phyloP scores from a whole-genome alignment of 2,329 filamentous ascomycete species.

The Ustulina deusta region DNA sequence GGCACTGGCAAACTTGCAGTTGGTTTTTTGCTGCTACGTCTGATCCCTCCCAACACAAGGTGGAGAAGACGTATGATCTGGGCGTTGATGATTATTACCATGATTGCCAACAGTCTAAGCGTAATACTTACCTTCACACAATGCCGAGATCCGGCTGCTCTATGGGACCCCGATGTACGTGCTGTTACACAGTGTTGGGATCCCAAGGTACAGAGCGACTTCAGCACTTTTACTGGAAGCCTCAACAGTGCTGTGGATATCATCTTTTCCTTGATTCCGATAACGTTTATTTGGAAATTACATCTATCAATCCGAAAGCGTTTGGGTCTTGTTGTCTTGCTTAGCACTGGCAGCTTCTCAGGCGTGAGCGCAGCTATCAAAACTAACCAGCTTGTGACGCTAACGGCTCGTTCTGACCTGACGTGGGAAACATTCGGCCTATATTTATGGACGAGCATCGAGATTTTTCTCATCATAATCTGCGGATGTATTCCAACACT shows the following conservation, averaged over 20 bases:
- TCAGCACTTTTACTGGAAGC: constrained; percentile 5
- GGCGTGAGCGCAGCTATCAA: constrained; percentile 22
- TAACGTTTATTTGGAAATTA: constrained; percentile 3
- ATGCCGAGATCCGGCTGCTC: constrained; percentile 20
- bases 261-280: background rate
- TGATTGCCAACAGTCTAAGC: background rate
- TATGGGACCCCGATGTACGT: constrained; percentile 27
- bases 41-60: background rate
- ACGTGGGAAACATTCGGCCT: constrained; percentile 14
- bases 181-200: constrained; percentile 12
- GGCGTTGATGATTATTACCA: background rate
- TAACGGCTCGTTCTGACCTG: background rate
- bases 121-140: constrained; percentile 27
- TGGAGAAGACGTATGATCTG: background rate
- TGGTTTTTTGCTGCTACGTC: constrained; percentile 22
- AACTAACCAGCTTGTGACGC: background rate
- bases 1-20: constrained; percentile 25
- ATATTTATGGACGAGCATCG: constrained; percentile 19
- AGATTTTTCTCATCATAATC: constrained; percentile 25
- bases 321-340: constrained; percentile 2
- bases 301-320: constrained; percentile 11
- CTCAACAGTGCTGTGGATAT: constrained; percentile 16
- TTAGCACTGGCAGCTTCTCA: constrained; percentile 12
- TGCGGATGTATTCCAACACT: constrained; percentile 21
- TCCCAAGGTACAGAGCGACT: constrained; percentile 1